Conservation (phyloP, 139 green algal genomes). For the Haematococcus lacustris region DNA sequence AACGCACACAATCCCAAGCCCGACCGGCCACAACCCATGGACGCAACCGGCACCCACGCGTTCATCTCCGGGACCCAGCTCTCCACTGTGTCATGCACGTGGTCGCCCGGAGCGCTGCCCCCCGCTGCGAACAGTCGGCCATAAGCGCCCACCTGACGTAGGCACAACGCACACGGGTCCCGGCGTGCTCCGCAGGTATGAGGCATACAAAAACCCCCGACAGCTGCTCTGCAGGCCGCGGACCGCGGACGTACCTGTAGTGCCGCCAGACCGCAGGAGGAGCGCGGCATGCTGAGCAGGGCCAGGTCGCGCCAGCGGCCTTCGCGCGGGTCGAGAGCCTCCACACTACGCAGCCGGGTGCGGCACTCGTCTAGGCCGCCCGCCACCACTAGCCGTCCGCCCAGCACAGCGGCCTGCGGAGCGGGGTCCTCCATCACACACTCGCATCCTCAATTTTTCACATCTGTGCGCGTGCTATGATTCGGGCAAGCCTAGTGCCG, state of each 20-base stretch:
- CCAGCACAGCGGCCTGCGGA: constrained; percentile 18
- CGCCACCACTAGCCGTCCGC: constrained; percentile 51
- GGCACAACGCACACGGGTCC: no score
- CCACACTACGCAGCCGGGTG: constrained; percentile 35
- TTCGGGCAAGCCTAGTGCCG: no score
- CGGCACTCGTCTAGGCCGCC: constrained; percentile 48
- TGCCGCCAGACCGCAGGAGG: constrained; percentile 37
- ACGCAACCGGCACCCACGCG: constrained; percentile 29
- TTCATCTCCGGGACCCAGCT: constrained; percentile 23
- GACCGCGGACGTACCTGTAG: constrained; percentile 29
- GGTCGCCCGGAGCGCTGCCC: constrained; percentile 32
- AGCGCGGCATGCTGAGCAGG: constrained; percentile 35
- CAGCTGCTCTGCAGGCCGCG: no score
- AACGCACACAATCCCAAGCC: constrained; percentile 40
- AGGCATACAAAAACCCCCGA: no score
- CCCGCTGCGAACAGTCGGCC: constrained; percentile 49
- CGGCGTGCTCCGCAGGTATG: no score
- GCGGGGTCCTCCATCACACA: not conserved
- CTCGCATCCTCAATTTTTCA: not conserved
- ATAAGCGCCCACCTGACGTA: not conserved
- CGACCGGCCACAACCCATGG: constrained; percentile 35
- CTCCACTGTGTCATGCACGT: constrained; percentile 29
- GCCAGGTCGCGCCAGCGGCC: constrained; percentile 43
- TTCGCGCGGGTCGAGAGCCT: constrained; percentile 60
- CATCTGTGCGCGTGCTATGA: no score